Base-by-base conservation (phyloP, 2,329 filamentous ascomycete species). In the Emmonsiellopsis sp. region DNA sequence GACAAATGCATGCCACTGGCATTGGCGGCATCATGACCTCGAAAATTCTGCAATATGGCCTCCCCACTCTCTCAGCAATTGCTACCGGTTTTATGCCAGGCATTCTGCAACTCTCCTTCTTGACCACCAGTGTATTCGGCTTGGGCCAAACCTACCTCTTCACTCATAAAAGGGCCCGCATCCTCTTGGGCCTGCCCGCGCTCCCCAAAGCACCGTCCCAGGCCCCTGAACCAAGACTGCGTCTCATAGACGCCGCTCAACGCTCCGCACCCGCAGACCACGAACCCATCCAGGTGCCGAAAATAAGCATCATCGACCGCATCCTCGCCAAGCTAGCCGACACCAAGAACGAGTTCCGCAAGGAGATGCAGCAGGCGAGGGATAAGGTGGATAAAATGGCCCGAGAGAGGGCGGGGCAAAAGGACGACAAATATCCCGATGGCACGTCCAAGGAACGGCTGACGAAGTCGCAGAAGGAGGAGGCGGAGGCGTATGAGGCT, bases 21-120 rank as follows among this genome's bases (percentile, higher is more conserved):
- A 16, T 16, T 6, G 3, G 30, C n/a, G 10, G 45, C 37, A n/a
- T n/a, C 30, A 42, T 26, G 16, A 32, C 30, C 20, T 54, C 65
- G 58, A 66, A 63, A 50, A 55, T 65, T 2, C 54, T 78, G 35
- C 57, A 68, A 11, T 65, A 70, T 41, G 67, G 71, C 41, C 60
- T 87, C 32, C 83, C 85, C 1, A 57, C 67, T 6, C 35, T 85
- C 1, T 74, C 80, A 7, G 68, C 80, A 32, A 2, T 70, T 4
- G 72, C 86, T 63, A 83, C 82, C 51, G 61, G 71, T 10, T 79
- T 70, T 56, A 77, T 79, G 64, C 78, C 82, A 0, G 76, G 79
- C 26, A 76, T 73, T 16, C 66, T 87, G 2, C 83, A 86, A 63
- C 63, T 87, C 32, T 85, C 81, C 71, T 86, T 89, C 70, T 67